Conservation (phyloP, 2,329 filamentous ascomycete species). For the Penicillium sp. region DNA sequence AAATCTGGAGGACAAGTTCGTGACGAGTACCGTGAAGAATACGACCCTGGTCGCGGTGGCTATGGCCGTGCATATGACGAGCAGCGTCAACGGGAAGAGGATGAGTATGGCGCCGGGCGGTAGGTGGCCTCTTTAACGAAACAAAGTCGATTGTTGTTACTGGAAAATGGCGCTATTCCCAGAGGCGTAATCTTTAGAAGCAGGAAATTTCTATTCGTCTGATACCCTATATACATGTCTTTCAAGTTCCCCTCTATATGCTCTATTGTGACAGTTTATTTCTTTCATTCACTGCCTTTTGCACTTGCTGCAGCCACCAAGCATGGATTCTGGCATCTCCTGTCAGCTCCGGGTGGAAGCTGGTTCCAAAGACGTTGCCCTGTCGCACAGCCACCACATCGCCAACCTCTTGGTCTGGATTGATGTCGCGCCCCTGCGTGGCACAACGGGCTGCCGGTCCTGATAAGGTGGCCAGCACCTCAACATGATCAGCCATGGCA, state of each 20-base stretch:
- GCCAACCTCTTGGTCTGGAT: constrained; percentile 44
- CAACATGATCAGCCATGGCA: constrained; percentile 48
- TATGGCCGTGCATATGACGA: constrained; percentile 73
- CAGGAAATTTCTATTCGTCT: constrained; percentile 25
- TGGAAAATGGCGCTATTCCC: constrained; percentile 33
- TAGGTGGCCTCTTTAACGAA: constrained; percentile 30
- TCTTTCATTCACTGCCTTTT: constrained; percentile 37
- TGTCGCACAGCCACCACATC: constrained; percentile 87
- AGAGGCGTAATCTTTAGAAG: constrained; percentile 28
- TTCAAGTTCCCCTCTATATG: constrained; percentile 11
- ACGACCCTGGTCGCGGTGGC: constrained; percentile 87
- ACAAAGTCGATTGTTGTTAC: constrained; percentile 16
- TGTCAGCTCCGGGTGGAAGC: constrained; percentile 93
- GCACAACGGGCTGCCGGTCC: constrained; percentile 48
- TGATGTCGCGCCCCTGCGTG: constrained; percentile 39
- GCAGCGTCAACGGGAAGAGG: constrained; percentile 52
- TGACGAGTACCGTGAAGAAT: constrained; percentile 97
- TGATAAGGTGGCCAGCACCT: constrained; percentile 55
- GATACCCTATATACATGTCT: constrained; percentile 28
- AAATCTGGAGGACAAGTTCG: constrained; percentile 95
- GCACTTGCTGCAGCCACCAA: constrained; percentile 82
- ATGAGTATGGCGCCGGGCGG: constrained; percentile 55
- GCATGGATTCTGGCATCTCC: constrained; percentile 80
- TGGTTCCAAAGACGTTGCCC: constrained; percentile 88
- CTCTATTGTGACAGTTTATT: constrained; percentile 19